These are phyloP conservation scores for Atkinsonella texensis DNA, from an alignment of 2,329 filamentous ascomycete species.

Conservation along the genomic window DNA sequence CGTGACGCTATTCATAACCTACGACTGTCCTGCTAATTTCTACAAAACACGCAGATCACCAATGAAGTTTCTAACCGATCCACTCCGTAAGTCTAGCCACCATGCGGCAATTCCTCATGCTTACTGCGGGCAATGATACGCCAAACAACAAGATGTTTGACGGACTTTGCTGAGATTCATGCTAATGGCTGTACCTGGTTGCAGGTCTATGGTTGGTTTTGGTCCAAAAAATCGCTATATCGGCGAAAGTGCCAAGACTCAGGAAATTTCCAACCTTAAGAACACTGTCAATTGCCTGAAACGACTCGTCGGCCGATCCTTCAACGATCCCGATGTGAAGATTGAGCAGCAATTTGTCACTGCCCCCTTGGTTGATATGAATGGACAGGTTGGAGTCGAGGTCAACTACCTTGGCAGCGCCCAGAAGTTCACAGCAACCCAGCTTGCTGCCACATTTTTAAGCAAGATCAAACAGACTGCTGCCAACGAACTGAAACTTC, in stretches of 20 bases:
- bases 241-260: constrained; percentile 91
- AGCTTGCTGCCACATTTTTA: constrained; percentile 90
- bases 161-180: too few relatives aligned
- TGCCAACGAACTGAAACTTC: constrained; percentile 74
- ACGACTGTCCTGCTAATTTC: background rate
- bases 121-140: too few relatives aligned
- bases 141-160: too few relatives aligned
- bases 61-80: constrained; percentile 99
- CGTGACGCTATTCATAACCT: background rate
- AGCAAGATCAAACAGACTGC: constrained; percentile 89
- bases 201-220: constrained; percentile 85
- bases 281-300: constrained; percentile 93
- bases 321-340: constrained; percentile 84
- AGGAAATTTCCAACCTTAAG: constrained; percentile 98
- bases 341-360: constrained; percentile 88
- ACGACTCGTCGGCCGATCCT: constrained; percentile 75
- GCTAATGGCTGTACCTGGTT: background rate
- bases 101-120: background rate
- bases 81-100: constrained; percentile 68
- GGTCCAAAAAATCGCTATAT: constrained; percentile 88
- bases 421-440: constrained; percentile 86
- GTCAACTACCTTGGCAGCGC: constrained; percentile 90
- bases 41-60: constrained; percentile 56
- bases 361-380: constrained; percentile 73
- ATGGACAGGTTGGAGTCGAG: constrained; percentile 91